These are phyloP conservation scores for Rusavskia elegans DNA, from an alignment of 495 filamentous ascomycete species.

Conservation along the genomic window DNA sequence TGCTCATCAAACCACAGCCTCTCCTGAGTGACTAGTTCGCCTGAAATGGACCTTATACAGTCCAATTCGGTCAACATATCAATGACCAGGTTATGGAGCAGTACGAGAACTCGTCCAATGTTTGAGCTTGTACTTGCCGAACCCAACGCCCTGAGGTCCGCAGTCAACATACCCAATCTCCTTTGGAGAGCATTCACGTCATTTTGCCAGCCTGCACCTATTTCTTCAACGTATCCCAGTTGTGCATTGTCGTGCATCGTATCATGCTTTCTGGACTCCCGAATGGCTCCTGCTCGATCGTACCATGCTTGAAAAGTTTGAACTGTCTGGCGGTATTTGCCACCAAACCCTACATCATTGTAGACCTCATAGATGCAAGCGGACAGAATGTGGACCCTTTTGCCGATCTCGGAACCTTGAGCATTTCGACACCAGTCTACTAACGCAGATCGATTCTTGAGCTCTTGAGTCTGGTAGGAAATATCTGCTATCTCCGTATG, in stretches of 20 bases:
- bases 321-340: slow-evolving; percentile 21
- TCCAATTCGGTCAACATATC: slow-evolving; percentile 29
- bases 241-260: slow-evolving; percentile 1
- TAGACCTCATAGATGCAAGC: slow-evolving; percentile 27
- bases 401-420: slow-evolving; percentile 19
- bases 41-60: slow-evolving; percentile 25
- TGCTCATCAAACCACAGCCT: slow-evolving; percentile 12
- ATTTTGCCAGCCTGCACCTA: slow-evolving; percentile 28
- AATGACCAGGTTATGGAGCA: slow-evolving; percentile 19
- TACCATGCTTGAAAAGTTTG: slow-evolving; percentile 31
- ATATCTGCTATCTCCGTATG: slow-evolving; percentile 21
- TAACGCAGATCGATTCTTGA: slow-evolving; percentile 25
- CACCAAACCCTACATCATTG: slow-evolving; percentile 17
- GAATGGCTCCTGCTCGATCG: slow-evolving; percentile 18
- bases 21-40: slow-evolving; percentile 24
- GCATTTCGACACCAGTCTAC: slow-evolving; percentile 23
- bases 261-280: slow-evolving; percentile 12
- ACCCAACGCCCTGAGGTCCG: slow-evolving; percentile 18
- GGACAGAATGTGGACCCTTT: slow-evolving; percentile 29
- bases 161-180: slow-evolving; percentile 24
- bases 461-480: slow-evolving; percentile 24
- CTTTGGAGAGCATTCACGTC: slow-evolving; percentile 20
- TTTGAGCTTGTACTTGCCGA: slow-evolving; percentile 15
- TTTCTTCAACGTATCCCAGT: slow-evolving; percentile 23
- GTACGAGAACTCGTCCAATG: slow-evolving; percentile 17